Evolutionary conservation across 495 filamentous ascomycete genomes (phyloP).

Genomic region (Durotheca rogersii): DNA sequence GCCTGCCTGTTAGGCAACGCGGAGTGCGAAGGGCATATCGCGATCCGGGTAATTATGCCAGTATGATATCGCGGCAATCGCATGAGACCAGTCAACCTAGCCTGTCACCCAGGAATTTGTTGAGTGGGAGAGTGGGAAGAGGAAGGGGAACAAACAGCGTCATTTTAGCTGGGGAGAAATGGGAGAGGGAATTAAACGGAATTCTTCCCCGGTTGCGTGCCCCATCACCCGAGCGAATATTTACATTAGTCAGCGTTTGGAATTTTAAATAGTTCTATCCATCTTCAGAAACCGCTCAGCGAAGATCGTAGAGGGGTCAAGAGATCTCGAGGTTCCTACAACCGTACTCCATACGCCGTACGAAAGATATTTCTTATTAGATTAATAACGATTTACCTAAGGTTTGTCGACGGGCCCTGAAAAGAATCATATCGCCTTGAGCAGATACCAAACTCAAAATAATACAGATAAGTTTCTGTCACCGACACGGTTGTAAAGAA

Average conservation of each 20-base stretch:
- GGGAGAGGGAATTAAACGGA: too few species aligned
- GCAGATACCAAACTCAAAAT: too few species aligned
- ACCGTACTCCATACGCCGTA: slow-evolving; percentile 4
- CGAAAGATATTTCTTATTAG: background rate
- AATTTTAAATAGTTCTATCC: slow-evolving; percentile 23
- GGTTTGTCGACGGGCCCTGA: slow-evolving; percentile 4
- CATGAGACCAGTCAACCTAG: background rate
- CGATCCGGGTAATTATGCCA: background rate
- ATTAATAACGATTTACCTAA: slow-evolving; percentile 1
- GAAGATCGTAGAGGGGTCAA: slow-evolving; percentile 9
- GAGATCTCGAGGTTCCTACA: slow-evolving; percentile 16
- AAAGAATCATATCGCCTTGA: background rate
- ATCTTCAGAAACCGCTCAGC: slow-evolving; percentile 4
- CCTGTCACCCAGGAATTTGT: background rate
- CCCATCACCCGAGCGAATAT: too few species aligned
- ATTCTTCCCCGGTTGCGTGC: too few species aligned
- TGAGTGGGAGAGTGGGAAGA: background rate
- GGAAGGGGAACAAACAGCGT: too few species aligned
- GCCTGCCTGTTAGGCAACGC: slow-evolving; percentile 15
- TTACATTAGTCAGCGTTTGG: slow-evolving; percentile 21
- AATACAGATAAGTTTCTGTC: too few species aligned
- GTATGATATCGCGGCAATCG: background rate
- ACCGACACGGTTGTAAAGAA: too few species aligned
- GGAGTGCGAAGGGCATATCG: slow-evolving; percentile 4
- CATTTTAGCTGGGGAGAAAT: background rate